Base-by-base conservation (phyloP, 805 yeast species). In the Nematodospora valgi region DNA sequence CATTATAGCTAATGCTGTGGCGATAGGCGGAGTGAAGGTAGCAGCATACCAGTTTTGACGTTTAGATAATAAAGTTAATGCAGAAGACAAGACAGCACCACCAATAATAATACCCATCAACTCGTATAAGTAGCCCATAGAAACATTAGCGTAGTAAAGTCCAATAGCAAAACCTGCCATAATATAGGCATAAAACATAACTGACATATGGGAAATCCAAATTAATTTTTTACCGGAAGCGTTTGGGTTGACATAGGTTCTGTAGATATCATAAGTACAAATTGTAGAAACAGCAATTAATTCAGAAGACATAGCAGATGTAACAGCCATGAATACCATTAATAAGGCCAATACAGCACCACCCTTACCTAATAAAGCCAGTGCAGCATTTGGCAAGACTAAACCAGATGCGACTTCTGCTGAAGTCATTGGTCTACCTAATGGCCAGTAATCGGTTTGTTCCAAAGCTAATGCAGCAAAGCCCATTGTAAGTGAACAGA, bases 271-370 rank as follows among this genome's bases (percentile, higher is more conserved):
- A 49, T 86, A 88, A 28, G 95, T 84, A 67, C 79, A 75, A 41
- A 88, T 77, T 2, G 95, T 82, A 3, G 95, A 83, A 13, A 86
- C 89, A 2, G 96, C 83, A 53, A 88, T 85, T 51, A 88, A 74
- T 59, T 88, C 96, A 24, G 96, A 91, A 21, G 95, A 84, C 74
- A 86, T 78, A 17, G 96, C 95, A 31, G 94, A 83, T 0, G 96
- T 88, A 27, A 84, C 91, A 17, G 96, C 95, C 89, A 86, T 84
- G 59, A 88, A 88, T 8, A 87, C 76, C 68, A 88, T 62, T 22
- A 88, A 57, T 44, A 88, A 70, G 7, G 88, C 74, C 23, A 89
- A 89, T 31, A 78, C 89, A 4, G 94, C 95, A 43, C 96, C 97
- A 48, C 91, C 86, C 44, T 71, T 81, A 34, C 96, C 96, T 61